Evolutionary conservation across 768 basidiomycete genomes (phyloP), one percentile per base, ranked within the genome.

Genomic region (Cystobasidium ongulense): DNA sequence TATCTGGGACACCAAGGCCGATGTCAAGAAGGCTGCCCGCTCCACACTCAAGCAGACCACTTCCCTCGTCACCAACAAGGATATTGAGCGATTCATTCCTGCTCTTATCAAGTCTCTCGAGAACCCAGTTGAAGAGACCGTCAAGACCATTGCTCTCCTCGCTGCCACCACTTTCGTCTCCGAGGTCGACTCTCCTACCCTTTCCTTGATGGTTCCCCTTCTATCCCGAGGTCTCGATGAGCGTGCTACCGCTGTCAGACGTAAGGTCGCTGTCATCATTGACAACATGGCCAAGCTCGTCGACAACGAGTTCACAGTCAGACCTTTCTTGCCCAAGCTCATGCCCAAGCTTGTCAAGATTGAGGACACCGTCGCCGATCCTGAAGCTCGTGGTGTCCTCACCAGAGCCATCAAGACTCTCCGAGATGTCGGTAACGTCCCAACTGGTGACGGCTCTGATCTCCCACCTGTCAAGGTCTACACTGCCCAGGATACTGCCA

Each of bases 121-220:
- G 84, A 94, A 99, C 86, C 96, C 96, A 79, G 92, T 96, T 77
- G 95, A 99, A 85, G 96, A 89, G 76, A 94, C 95, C 23, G 86
- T 94, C 10, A 87, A 88, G 50, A 96, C 93, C 78, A 92, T 97
- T 85, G 96, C 97, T 84, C 87, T 92, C 29, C 85, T 98, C 21
- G 95, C 93, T 7, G 91, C 88, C 74, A 92, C 92, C 21, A 98
- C 95, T 21, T 98, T 98, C 77, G 95, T 98, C 75, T 90, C 93
- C 64, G 95, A 98, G 83, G 95, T 98, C 78, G 95, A 90, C 38
- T 88, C 93, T 0, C 94, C 95, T 23, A 92, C 94, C 13, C 86
- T 98, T 41, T 94, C 95, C 21, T 92, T 98, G 77, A 88, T 98
- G 76, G 95, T 95, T 7, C 95, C 95, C 17, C 87, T 98, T 35